phyloP scores from a whole-genome alignment of 225 moss, liverwort and hornwort species.

The Pleurozium schreberi region DNA sequence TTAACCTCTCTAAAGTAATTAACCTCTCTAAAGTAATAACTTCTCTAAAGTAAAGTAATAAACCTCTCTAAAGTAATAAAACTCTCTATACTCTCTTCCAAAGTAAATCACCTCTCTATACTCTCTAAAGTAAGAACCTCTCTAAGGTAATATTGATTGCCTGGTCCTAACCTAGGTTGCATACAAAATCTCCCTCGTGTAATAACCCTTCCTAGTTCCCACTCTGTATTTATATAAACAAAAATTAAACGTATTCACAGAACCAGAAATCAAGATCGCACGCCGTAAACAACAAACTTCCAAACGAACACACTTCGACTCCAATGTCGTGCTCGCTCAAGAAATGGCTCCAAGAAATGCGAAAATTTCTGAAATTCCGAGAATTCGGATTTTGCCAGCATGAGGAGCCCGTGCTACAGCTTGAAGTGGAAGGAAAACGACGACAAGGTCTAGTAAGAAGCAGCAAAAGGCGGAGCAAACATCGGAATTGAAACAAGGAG shows the following conservation, averaged over 20 bases:
- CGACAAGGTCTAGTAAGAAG: not conserved
- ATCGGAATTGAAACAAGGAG: not conserved
- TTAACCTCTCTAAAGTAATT: no score
- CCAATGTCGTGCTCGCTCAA: not conserved
- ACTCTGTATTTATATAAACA: not conserved
- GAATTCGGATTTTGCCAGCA: not conserved
- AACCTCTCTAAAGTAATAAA: no score
- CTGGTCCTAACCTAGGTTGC: fast-evolving
- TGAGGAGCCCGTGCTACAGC: not conserved
- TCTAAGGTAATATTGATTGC: not conserved
- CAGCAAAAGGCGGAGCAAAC: not conserved
- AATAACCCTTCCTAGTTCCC: not conserved
- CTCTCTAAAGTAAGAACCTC: not conserved
- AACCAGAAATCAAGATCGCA: not conserved
- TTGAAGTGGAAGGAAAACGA: not conserved
- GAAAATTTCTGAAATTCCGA: not conserved
- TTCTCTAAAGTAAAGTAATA: no score
- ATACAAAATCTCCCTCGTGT: no score
- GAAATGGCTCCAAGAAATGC: not conserved
- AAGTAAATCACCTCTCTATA: no score
- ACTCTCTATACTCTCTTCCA: no score
- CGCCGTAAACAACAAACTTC: not conserved
- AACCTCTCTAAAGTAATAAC: not conserved
- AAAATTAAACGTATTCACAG: not conserved
- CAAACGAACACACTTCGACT: not conserved